Evolutionary conservation across 164 flowering plant genomes (phyloP).

Genomic region (Magnolia sinica): DNA sequence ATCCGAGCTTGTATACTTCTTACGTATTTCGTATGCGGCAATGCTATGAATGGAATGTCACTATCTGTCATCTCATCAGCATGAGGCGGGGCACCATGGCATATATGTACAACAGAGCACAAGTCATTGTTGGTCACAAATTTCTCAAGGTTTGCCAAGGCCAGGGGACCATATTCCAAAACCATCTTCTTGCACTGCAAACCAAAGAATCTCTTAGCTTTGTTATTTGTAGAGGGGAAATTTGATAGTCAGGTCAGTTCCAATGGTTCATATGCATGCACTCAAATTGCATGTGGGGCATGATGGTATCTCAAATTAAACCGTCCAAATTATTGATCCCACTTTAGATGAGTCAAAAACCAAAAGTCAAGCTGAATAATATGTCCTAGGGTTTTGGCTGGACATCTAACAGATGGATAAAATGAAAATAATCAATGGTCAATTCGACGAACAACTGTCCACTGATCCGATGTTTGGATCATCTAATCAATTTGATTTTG

Average conservation of each 20-base stretch:
- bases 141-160: slow-evolving; percentile 18
- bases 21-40: not conserved
- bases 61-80: not conserved
- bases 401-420: no score
- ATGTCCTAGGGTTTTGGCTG: not conserved
- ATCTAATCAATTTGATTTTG: no score
- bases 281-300: not conserved
- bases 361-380: not conserved
- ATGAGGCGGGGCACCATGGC: slow-evolving; percentile 3
- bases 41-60: not conserved
- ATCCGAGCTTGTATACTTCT: not conserved
- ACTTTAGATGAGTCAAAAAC: not conserved
- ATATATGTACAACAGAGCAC: slow-evolving; percentile 16
- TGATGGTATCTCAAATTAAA: not conserved
- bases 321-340: not conserved
- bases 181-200: slow-evolving; percentile 29
- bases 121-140: slow-evolving; percentile 17
- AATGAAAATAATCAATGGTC: no score
- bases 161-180: slow-evolving; percentile 19
- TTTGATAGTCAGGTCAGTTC: not conserved
- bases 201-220: not conserved
- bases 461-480: no score
- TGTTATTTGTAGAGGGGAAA: not conserved
- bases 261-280: not conserved
- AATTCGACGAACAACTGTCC: no score